These are phyloP conservation scores for Parascedosporium putredinis DNA, from an alignment of 2,329 filamentous ascomycete genomes.

Conservation along the genomic window DNA sequence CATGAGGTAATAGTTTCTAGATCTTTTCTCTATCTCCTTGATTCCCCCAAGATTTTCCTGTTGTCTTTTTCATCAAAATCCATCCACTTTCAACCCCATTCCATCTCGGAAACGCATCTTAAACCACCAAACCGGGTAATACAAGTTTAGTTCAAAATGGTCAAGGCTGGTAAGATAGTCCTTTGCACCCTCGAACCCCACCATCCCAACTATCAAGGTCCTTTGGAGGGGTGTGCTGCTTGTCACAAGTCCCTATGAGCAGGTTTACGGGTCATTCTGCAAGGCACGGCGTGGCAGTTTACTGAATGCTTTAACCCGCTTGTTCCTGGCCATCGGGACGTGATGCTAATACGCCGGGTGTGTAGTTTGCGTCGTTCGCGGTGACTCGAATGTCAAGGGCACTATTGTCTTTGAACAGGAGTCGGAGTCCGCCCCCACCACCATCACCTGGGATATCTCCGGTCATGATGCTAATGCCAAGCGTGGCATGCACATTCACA, in stretches of 20 bases:
- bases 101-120: not conserved
- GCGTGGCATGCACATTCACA: conserved; percentile 97
- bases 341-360: conserved; percentile 4
- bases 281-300: conserved; percentile 1
- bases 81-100: conserved; percentile 5
- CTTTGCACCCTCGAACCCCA: conserved; percentile 1
- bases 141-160: conserved; percentile 13
- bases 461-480: conserved; percentile 91
- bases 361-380: conserved; percentile 88
- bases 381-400: conserved; percentile 91
- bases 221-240: not conserved
- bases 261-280: conserved; percentile 6
- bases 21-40: conserved; percentile 7
- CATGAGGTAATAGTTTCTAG: conserved; percentile 7
- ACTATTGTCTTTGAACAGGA: conserved; percentile 93
- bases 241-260: conserved; percentile 4
- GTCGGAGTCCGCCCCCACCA: conserved; percentile 71
- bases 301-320: not conserved
- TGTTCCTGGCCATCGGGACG: too few species aligned
- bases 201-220: conserved; percentile 8
- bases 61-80: conserved; percentile 4
- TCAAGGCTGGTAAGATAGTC: conserved; percentile 14
- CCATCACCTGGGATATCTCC: conserved; percentile 81
- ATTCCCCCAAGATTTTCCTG: conserved; percentile 4
- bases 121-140: not conserved